Base-by-base conservation (phyloP, 768 basidiomycete species). In the Xerocomus brunneocitrinus region DNA sequence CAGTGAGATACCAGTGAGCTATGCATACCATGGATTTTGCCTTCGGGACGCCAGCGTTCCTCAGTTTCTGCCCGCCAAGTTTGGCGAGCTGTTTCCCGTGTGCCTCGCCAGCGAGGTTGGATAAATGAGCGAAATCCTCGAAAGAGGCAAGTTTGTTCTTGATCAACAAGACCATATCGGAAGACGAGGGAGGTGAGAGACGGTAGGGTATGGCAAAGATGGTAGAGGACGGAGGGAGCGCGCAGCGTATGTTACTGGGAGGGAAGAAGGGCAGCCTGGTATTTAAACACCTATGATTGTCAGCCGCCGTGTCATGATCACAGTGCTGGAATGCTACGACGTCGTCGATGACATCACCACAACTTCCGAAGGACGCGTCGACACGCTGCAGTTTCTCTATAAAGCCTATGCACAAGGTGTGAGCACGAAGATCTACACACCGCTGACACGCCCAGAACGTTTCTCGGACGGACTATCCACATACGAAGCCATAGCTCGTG, bases 101-200 rank as follows among this genome's bases (percentile, higher is more conserved):
- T 12, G 14, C n/a, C n/a, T 40, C 57, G 22, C 45, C 49, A 54
- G 57, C 47, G 40, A 52, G 31, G 43, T 34, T 4, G 22, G 57
- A 58, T 7, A 53, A 49, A 48, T 3, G 57, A 46, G 52, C 30
- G 53, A 50, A 16, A 42, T 55, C 52, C 58, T 54, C 49, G 30
- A 55, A 27, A 30, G 57, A 59, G 52, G 49, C 19, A n/a, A 12
- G n/a, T 43, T 54, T 54, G 49, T 54, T 50, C 57, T 59, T 59
- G 52, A 55, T 59, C 57, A 51, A 59, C 49, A 59, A 59, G 57
- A 59, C 45, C 58, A 59, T 58, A 6, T 4, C 8, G 36, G 28
- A 47, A 9, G 46, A 24, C 19, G 51, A 50, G 7, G 12, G 2
- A 8, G 8, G 22, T 25, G 14, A 39, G 38, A 35, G 34, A 36